These are phyloP conservation scores for Beauveria brongniartii DNA, from an alignment of 2,329 filamentous ascomycete species.

Conservation along the genomic window DNA sequence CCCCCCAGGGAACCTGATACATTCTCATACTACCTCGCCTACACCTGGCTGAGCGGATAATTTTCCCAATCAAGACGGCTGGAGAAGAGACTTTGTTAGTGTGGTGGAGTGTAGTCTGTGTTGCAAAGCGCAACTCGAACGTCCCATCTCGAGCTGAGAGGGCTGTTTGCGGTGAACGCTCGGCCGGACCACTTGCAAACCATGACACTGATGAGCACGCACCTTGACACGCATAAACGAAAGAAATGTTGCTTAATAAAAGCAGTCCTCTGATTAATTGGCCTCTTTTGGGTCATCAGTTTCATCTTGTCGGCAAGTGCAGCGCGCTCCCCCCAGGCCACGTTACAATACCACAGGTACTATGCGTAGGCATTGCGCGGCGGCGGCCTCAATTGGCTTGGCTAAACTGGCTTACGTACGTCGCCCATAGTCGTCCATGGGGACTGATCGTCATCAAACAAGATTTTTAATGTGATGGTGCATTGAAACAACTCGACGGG, in stretches of 20 bases:
- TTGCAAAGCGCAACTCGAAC: neutral
- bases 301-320: neutral
- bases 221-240: neutral
- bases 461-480: neutral
- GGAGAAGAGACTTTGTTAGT: neutral
- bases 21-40: neutral
- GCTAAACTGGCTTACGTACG: neutral
- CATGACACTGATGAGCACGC: neutral
- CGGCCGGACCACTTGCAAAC: neutral
- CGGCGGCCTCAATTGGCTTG: neutral
- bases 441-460: neutral
- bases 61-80: neutral
- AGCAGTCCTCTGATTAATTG: neutral
- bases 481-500: neutral
- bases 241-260: neutral
- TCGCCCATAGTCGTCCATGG: neutral
- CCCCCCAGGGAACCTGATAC: neutral
- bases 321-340: neutral
- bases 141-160: neutral
- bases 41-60: neutral
- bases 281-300: neutral
- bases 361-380: neutral
- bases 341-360: constrained; percentile 2
- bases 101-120: constrained; percentile 1
- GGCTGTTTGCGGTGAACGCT: neutral